These are phyloP conservation scores for Breynia disticha DNA, from an alignment of 441 rosid species.

Conservation along the genomic window DNA sequence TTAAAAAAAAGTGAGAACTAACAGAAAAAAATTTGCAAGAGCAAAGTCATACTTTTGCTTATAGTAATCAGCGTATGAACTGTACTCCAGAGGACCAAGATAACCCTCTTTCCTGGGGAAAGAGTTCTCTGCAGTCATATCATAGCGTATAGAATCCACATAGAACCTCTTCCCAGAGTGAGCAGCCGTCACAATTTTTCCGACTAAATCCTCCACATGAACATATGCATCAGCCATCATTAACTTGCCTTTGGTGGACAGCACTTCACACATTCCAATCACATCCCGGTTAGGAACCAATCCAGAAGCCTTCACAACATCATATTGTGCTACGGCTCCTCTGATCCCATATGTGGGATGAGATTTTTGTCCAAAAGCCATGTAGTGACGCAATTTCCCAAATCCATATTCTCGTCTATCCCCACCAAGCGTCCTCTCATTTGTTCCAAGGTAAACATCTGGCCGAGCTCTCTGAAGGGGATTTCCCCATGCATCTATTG, in stretches of 20 bases:
- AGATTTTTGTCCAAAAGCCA: constrained; percentile 77
- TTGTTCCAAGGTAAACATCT: constrained; percentile 97
- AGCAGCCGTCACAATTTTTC: constrained; percentile 94
- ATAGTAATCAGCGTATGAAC: constrained; percentile 92
- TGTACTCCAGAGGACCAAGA: constrained; percentile 97
- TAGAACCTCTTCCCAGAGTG: constrained; percentile 99
- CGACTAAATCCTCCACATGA: constrained; percentile 51
- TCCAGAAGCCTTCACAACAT: constrained; percentile 93
- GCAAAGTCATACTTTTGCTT: constrained; percentile 70
- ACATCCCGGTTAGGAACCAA: constrained; percentile 62
- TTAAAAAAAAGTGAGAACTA: background rate
- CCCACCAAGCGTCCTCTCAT: constrained; percentile 98
- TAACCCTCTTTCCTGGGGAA: constrained; percentile 99
- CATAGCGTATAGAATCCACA: constrained; percentile 80
- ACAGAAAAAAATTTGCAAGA: background rate
- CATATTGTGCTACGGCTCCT: constrained; percentile 96
- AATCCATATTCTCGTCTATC: constrained; percentile 99
- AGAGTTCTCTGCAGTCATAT: constrained; percentile 92
- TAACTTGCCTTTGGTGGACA: constrained; percentile 47
- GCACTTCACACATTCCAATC: constrained; percentile 28
- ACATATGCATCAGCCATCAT: constrained; percentile 77
- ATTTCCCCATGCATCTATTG: constrained; percentile 76
- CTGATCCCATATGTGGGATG: constrained; percentile 99
- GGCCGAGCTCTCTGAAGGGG: constrained; percentile 99
- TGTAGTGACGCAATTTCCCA: constrained; percentile 89